Percentiles rank a stretch among this genome's conserved stretches.
These are phyloP conservation scores for Neltuma alba DNA, from an alignment of 306 rosid species.

Conservation along the genomic window DNA sequence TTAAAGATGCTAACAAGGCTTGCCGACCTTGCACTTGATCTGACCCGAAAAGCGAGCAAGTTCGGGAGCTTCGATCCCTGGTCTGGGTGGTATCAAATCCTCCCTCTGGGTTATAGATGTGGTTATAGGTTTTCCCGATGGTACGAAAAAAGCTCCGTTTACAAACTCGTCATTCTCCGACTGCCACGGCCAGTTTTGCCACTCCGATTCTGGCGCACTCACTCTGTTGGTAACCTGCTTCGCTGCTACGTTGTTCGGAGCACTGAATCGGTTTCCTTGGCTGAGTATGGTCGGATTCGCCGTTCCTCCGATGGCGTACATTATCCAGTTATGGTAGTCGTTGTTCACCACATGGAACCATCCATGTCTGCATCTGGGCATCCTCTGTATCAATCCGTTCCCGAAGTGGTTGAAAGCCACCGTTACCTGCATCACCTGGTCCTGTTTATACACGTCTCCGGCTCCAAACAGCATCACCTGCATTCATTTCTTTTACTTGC, in stretches of 20 bases:
- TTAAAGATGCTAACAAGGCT: background rate
- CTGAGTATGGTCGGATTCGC: constrained; percentile 69
- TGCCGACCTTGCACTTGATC: constrained; percentile 36
- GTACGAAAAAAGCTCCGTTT: constrained; percentile 58
- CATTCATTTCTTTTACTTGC: background rate
- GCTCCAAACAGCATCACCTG: constrained; percentile 79
- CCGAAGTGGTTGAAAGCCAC: constrained; percentile 80
- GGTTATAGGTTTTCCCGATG: constrained; percentile 41
- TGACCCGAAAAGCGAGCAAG: constrained; percentile 55
- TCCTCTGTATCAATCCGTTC: constrained; percentile 67
- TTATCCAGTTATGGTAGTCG: constrained; percentile 82
- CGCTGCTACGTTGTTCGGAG: constrained; percentile 55
- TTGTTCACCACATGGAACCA: constrained; percentile 80
- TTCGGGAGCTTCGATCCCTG: constrained; percentile 45
- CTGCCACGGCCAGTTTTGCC: constrained; percentile 68
- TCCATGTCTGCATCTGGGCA: constrained; percentile 73
- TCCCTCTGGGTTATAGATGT: background rate
- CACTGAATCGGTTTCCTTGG: constrained; percentile 84
- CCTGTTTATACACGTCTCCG: constrained; percentile 43
- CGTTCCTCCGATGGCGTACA: constrained; percentile 94
- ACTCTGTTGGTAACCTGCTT: constrained; percentile 60
- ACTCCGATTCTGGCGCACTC: constrained; percentile 29
- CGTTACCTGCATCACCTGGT: constrained; percentile 62
- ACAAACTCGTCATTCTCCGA: constrained; percentile 55
- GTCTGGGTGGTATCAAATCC: constrained; percentile 52